Evolutionary conservation across 305 asterid species (phyloP), one percentile per base, ranked within the genome.

Genomic region (Coffea humblotiana): DNA sequence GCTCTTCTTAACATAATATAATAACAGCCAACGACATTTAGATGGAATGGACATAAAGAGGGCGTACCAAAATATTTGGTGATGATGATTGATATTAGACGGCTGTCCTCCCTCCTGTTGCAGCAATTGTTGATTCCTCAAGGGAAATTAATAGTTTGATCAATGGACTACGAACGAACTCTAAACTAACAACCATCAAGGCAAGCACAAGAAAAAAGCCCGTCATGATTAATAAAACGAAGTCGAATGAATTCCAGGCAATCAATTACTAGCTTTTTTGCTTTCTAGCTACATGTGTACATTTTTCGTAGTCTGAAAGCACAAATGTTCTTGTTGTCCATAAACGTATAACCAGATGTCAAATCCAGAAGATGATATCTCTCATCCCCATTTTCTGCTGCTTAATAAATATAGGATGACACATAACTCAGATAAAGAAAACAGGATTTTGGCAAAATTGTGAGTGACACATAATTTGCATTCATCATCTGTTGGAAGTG

Each of bases 11-110:
- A 65, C 15, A 40, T 13, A 27, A 27, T 40, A 27, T 27, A 65
- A 65, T 13, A 65, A 2, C 43, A 65, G 70, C 70, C 40, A 65
- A 65, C 70, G 23, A 65, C 40, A 27, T 27, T 0, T 27, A 27
- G 70, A 40, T 65, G 70, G 70, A 65, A 40, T 65, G 70, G 70
- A 65, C 70, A 65, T 65, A 65, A 65, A 65, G 32, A n/a, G 32
- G 67, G 67, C 8, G 35, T 3, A 8, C 15, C 8, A 23, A 61
- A n/a, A 61, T 4, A 0, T 61, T n/a, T 14, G 32, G 32, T 32
- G 2, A 32, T 32, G 32, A 32, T 32, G 32, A 32, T 61, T 9
- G 12, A n/a, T 25, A 14, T 8, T n/a, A 61, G 21, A 61, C 11
- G 4, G 35, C 67, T 61, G 29, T 23, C 63, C n/a, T 58, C n/a